Evolutionary conservation across 2,329 filamentous ascomycete species (phyloP), one percentile per base, ranked within the genome.

Genomic region (Aspergillus unguis): DNA sequence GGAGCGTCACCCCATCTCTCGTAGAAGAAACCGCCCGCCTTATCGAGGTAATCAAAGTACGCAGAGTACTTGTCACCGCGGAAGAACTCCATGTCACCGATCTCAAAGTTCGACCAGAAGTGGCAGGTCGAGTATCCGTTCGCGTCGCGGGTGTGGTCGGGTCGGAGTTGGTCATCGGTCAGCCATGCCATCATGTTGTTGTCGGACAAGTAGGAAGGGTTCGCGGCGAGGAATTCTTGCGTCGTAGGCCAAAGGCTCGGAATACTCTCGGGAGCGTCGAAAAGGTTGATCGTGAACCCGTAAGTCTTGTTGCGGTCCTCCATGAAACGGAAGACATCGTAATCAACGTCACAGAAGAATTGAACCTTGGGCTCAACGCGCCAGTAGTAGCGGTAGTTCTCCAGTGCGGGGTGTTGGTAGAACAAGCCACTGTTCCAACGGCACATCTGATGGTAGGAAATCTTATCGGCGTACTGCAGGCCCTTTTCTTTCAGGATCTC

Each of bases 71-170:
- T 81, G 69, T 92, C 84, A 67, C 90, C 89, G 44, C 94, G 80
- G 89, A 91, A 99, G 73, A 99, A 96, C 58, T 83, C 83, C 81
- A 99, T 83, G 71, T 96, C 90, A 43, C 83, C 92, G 63, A 99
- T 92, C 74, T 99, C 94, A 64, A 99, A 99, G 73, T 99, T 99
- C 65, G 87, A 94, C 94, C 94, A 99, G 79, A 99, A 99, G 73
- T 99, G 94, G 71, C 94, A 99, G 2, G 94, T 97, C 32, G 90
- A 95, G 77, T 96, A 99, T 32, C 94, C 94, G 64, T 95, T 88
- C 5, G 92, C 92, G 58, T 86, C 84, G 49, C 80, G 70, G 67
- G 90, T 90, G 71, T 95, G 88, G 10, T 90, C 83, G 1, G 92
- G 92, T 44, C 94, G 83, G 44, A 85, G 81, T 51, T 80, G 73